These are phyloP conservation scores for Trapa incisa DNA, from an alignment of 345 rosid genomes.

Conservation along the genomic window DNA sequence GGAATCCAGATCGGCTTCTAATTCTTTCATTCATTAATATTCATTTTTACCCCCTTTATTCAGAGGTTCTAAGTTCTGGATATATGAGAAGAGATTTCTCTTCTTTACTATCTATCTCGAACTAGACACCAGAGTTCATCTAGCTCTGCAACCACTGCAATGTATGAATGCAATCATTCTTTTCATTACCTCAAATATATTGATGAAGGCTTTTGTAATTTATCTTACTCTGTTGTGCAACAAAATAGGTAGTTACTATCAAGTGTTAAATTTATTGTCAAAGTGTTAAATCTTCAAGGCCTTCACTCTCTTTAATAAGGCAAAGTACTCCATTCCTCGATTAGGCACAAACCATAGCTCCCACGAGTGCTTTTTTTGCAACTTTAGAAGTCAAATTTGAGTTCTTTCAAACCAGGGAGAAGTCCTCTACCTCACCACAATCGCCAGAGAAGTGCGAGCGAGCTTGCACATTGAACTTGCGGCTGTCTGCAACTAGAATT, in stretches of 20 bases:
- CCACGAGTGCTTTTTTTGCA: too few species aligned
- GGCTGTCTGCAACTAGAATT: too few species aligned
- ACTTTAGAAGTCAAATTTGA: too few species aligned
- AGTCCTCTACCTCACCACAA: too few species aligned
- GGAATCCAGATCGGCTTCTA: background rate
- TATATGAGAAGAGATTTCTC: background rate
- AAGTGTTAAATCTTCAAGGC: too few species aligned
- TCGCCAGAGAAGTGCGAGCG: too few species aligned
- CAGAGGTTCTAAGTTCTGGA: conserved; percentile 3
- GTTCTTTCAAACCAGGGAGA: too few species aligned
- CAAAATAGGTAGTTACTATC: background rate
- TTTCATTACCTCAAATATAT: background rate
- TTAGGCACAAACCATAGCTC: too few species aligned
- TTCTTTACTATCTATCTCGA: background rate
- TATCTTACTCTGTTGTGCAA: background rate
- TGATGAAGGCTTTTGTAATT: background rate
- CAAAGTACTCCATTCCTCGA: too few species aligned
- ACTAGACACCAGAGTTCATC: background rate
- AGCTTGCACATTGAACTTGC: too few species aligned
- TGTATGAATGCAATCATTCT: background rate
- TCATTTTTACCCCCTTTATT: background rate
- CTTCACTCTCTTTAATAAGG: too few species aligned
- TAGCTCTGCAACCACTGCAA: background rate
- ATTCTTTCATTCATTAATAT: background rate
- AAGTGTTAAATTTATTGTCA: too few species aligned